phyloP scores from a whole-genome alignment of 176 grass and related monocot species.

The Paspalum vaginatum region DNA sequence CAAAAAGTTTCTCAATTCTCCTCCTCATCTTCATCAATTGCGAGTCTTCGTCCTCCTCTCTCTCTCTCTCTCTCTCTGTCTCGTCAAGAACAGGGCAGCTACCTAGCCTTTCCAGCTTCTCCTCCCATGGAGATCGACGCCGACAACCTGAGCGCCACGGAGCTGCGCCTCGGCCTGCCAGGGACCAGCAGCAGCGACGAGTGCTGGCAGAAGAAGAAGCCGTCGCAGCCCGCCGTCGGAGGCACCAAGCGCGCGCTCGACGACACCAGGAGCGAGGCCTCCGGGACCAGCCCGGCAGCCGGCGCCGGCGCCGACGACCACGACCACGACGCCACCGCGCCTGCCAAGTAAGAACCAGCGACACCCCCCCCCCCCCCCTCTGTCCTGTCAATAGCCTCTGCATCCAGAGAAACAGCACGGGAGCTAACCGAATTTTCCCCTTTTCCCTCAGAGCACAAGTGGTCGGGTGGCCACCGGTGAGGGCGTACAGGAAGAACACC shows the following conservation, averaged over 20 bases:
- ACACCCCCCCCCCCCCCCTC: no score
- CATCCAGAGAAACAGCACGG: neutral
- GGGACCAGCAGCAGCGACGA: constrained; percentile 38
- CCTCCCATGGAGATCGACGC: constrained; percentile 48
- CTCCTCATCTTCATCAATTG: neutral
- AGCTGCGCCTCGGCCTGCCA: constrained; percentile 77
- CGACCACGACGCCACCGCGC: constrained; percentile 30
- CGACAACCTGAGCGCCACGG: constrained; percentile 70
- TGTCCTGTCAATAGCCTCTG: neutral
- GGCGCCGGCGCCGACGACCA: constrained; percentile 29
- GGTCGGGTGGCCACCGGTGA: constrained; percentile 87
- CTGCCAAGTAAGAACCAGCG: constrained; percentile 41
- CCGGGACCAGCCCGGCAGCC: constrained; percentile 26
- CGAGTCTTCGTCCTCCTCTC: neutral
- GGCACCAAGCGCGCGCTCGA: constrained; percentile 45
- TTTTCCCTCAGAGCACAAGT: constrained; percentile 64
- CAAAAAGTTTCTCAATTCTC: neutral
- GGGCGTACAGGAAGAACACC: constrained; percentile 73
- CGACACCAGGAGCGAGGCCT: constrained; percentile 31
- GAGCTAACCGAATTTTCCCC: constrained; percentile 4
- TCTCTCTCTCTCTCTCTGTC: neutral
- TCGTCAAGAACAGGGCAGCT: neutral
- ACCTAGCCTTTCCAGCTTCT: neutral
- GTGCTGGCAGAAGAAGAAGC: constrained; percentile 3
- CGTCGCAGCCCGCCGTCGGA: neutral